Percentiles rank a stretch among this genome's conserved stretches.
These are phyloP conservation scores for Hypholoma fasciculare DNA, from an alignment of 768 basidiomycete species.

Conservation along the genomic window DNA sequence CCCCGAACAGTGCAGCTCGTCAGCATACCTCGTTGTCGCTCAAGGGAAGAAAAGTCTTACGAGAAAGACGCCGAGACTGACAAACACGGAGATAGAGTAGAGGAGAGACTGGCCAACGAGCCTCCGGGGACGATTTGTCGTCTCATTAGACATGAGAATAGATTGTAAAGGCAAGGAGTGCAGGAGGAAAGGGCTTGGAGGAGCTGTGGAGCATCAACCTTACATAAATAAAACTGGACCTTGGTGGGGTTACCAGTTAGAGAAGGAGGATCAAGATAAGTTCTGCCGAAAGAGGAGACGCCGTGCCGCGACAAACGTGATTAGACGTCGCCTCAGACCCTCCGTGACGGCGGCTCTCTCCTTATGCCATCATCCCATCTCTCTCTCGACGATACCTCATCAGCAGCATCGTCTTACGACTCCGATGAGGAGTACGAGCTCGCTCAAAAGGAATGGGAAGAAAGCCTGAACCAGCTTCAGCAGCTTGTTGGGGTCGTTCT, in stretches of 20 bases:
- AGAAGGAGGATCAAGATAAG: slow-evolving; percentile 1
- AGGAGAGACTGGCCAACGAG: slow-evolving; percentile 80
- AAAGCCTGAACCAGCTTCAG: slow-evolving; percentile 82
- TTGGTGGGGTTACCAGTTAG: not conserved
- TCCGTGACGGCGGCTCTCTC: slow-evolving; percentile 6
- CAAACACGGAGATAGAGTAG: slow-evolving; percentile 79
- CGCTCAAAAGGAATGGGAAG: slow-evolving; percentile 92
- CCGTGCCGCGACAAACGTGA: slow-evolving; percentile 9
- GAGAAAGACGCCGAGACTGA: slow-evolving; percentile 83
- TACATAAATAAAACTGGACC: slow-evolving; percentile 7
- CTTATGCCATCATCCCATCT: slow-evolving; percentile 61
- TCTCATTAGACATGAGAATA: slow-evolving; percentile 54
- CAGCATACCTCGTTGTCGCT: not conserved
- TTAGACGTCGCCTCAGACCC: slow-evolving; percentile 2
- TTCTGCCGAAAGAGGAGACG: slow-evolving; percentile 14
- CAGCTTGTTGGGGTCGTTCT: slow-evolving; percentile 79
- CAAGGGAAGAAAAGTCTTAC: slow-evolving; percentile 41
- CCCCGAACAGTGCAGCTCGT: not conserved
- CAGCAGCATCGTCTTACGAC: slow-evolving; percentile 56
- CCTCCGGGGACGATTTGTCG: slow-evolving; percentile 38
- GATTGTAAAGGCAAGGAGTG: slow-evolving; percentile 14
- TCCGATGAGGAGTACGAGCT: slow-evolving; percentile 71
- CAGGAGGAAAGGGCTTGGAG: slow-evolving; percentile 5
- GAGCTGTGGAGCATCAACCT: slow-evolving; percentile 19
- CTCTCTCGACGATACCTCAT: slow-evolving; percentile 63